phyloP scores from a whole-genome alignment of 495 filamentous ascomycete species.

The Bombardia bombarda region DNA sequence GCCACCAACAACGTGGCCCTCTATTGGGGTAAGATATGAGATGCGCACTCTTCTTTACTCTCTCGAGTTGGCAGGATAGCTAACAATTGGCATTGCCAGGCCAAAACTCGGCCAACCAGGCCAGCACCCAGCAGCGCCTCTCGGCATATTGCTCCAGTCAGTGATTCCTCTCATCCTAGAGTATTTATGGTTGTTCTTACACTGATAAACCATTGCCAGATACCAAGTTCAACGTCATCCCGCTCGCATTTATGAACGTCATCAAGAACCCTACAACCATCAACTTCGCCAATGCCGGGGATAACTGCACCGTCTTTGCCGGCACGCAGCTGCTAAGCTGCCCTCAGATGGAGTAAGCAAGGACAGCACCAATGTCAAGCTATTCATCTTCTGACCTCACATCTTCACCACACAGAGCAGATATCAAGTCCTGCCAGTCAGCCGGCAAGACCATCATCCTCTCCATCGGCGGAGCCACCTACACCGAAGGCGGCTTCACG shows the following conservation, averaged over 20 bases:
- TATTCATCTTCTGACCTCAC: too few relatives aligned
- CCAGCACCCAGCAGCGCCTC: slow-evolving; percentile 37
- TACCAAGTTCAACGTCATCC: slow-evolving; percentile 38
- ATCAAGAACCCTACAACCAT: slow-evolving; percentile 45
- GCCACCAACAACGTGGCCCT: slow-evolving; percentile 53
- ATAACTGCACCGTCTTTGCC: slow-evolving; percentile 49
- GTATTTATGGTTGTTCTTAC: neutral
- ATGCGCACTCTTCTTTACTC: too few relatives aligned
- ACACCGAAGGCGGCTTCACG: slow-evolving; percentile 54
- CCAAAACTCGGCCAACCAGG: slow-evolving; percentile 36
- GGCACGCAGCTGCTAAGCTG: slow-evolving; percentile 51
- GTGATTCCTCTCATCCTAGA: slow-evolving; percentile 7
- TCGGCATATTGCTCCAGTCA: slow-evolving; percentile 48
- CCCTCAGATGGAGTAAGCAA: slow-evolving; percentile 54
- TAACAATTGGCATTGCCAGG: slow-evolving; percentile 27
- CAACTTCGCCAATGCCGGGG: slow-evolving; percentile 54
- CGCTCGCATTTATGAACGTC: slow-evolving; percentile 52
- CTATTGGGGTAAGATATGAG: slow-evolving; percentile 58
- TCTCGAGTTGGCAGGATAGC: too few relatives aligned
- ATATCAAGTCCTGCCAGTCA: slow-evolving; percentile 60
- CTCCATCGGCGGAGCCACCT: slow-evolving; percentile 58
- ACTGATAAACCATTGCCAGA: slow-evolving; percentile 13
- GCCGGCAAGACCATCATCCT: slow-evolving; percentile 57
- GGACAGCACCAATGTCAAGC: neutral
- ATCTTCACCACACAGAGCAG: slow-evolving; percentile 18